Evolutionary conservation across 2,329 filamentous ascomycete species (phyloP).

Genomic region (Verticillium zaregamsianum): DNA sequence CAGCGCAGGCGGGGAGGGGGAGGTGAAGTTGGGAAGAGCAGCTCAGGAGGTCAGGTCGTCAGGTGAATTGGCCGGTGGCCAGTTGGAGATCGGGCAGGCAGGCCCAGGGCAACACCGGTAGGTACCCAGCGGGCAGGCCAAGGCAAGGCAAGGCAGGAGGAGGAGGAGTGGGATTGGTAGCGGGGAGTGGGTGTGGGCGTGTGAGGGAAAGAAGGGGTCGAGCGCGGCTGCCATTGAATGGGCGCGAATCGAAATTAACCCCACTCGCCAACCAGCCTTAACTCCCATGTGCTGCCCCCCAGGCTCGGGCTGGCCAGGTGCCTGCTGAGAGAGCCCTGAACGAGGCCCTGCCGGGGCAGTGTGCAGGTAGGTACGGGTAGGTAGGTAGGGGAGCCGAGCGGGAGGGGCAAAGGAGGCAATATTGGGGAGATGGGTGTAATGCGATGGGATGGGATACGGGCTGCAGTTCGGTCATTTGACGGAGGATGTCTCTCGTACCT

Average conservation of each 20-base stretch:
- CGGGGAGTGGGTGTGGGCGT: background rate
- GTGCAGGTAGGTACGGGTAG: background rate
- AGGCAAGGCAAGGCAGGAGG: background rate
- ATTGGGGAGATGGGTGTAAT: background rate
- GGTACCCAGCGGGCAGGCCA: background rate
- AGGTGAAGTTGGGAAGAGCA: background rate
- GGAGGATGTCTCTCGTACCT: background rate
- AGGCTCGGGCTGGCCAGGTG: background rate
- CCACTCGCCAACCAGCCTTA: constrained; percentile 12
- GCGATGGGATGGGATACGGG: background rate
- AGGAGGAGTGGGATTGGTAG: background rate
- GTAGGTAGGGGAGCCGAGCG: background rate
- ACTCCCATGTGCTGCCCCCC: background rate
- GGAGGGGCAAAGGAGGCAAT: constrained; percentile 9
- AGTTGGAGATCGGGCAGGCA: background rate
- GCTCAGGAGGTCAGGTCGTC: background rate
- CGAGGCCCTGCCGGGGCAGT: background rate
- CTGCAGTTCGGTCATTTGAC: background rate
- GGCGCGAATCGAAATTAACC: constrained; percentile 15
- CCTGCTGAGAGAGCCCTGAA: background rate
- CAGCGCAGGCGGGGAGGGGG: background rate
- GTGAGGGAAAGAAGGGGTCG: constrained; percentile 7
- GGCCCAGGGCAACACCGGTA: background rate
- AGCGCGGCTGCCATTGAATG: constrained; percentile 11
- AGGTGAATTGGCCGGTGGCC: background rate